These are phyloP conservation scores for Ceratocystis cubensis DNA, from an alignment of 2,329 filamentous ascomycete species.

Conservation along the genomic window DNA sequence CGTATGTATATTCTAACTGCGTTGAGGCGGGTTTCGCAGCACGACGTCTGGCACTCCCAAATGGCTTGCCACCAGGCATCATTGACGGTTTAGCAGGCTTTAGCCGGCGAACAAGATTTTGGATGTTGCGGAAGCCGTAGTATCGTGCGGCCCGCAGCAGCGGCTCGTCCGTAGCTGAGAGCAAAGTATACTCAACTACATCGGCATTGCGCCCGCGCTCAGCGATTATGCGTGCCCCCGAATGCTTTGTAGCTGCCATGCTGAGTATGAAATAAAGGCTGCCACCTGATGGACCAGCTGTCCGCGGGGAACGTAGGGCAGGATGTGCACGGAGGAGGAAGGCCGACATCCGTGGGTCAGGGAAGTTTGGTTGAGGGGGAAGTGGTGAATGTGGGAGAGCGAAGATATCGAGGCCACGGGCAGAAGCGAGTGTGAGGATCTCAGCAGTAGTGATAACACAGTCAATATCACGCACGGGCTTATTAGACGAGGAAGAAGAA, in stretches of 20 bases:
- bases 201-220: constrained; percentile 77
- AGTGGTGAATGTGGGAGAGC: constrained; percentile 35
- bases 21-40: constrained; percentile 31
- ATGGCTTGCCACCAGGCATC: constrained; percentile 61
- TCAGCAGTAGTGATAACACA: constrained; percentile 97
- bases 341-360: constrained; percentile 53
- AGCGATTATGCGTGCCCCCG: constrained; percentile 58
- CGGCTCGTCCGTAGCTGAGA: constrained; percentile 38
- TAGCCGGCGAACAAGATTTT: constrained; percentile 85
- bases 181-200: constrained; percentile 71
- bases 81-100: constrained; percentile 68
- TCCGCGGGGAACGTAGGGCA: constrained; percentile 37
- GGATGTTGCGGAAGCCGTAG: constrained; percentile 96
- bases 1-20: constrained; percentile 63
- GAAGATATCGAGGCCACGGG: constrained; percentile 66
- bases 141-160: constrained; percentile 77
- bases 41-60: constrained; percentile 40
- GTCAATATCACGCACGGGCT: constrained; percentile 74
- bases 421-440: constrained; percentile 75
- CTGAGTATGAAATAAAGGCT: constrained; percentile 77
- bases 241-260: constrained; percentile 56
- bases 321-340: constrained; percentile 55
- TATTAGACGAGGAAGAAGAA: constrained; percentile 29
- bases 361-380: constrained; percentile 46
- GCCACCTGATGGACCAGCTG: constrained; percentile 79